Conservation (phyloP, 176 grass and related monocot species). For the Raddia distichophylla region DNA sequence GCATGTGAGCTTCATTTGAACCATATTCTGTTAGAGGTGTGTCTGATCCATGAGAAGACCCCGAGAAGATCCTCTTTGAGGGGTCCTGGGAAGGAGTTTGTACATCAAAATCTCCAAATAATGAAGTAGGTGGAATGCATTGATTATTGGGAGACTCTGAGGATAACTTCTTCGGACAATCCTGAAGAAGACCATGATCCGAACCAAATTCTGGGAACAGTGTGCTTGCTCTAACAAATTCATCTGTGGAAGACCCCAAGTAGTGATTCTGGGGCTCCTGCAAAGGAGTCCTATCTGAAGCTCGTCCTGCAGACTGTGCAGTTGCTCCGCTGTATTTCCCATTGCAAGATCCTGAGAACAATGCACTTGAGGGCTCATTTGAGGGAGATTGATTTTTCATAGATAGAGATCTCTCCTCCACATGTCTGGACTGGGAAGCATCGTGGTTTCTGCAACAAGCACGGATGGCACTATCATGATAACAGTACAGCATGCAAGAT, state of each 20-base stretch:
- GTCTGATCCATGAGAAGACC: slow-evolving; percentile 40
- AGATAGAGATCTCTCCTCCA: slow-evolving; percentile 14
- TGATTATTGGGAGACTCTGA: slow-evolving; percentile 36
- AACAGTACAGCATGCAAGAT: not conserved
- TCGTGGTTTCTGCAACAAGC: slow-evolving; percentile 39
- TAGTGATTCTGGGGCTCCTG: slow-evolving; percentile 6
- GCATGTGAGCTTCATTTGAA: slow-evolving; percentile 40
- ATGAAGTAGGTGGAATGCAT: slow-evolving; percentile 16
- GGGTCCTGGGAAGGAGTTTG: slow-evolving; percentile 53
- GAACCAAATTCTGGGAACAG: slow-evolving; percentile 28
- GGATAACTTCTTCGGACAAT: slow-evolving; percentile 32
- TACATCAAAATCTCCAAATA: slow-evolving; percentile 50
- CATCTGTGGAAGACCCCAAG: slow-evolving; percentile 29
- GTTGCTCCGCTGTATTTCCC: slow-evolving; percentile 1
- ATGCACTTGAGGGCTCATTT: slow-evolving; percentile 12
- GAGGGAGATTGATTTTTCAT: slow-evolving; percentile 32
- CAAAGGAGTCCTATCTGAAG: not conserved
- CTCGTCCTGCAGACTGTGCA: slow-evolving; percentile 19
- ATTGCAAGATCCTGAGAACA: slow-evolving; percentile 4
- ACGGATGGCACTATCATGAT: slow-evolving; percentile 7
- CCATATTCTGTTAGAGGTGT: slow-evolving; percentile 42
- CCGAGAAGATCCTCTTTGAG: slow-evolving; percentile 36
- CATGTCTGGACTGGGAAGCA: slow-evolving; percentile 20
- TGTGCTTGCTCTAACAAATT: slow-evolving; percentile 43
- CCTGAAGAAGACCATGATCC: slow-evolving; percentile 17